phyloP scores from a whole-genome alignment of 257 asterid species.

The Agastache rugosa region DNA sequence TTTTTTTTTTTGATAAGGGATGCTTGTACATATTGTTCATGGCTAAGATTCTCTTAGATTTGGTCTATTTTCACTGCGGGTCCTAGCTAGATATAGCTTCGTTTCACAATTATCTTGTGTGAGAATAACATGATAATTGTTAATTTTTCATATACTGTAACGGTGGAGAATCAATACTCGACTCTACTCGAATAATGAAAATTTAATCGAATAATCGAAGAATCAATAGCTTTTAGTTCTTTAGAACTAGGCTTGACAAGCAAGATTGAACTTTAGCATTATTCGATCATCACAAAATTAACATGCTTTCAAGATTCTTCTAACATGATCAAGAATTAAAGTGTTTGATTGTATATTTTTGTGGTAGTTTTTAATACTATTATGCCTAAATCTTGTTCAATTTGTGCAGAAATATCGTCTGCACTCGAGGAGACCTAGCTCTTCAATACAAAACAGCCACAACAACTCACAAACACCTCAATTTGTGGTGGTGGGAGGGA shows the following conservation, averaged over 20 bases:
- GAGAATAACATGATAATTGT: constrained; percentile 33
- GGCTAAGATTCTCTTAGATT: constrained; percentile 34
- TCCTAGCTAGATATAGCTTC: constrained; percentile 28
- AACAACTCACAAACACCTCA: constrained; percentile 51
- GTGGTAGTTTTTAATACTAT: not conserved
- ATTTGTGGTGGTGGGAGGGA: constrained; percentile 76
- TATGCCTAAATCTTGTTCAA: not conserved
- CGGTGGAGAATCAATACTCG: constrained; percentile 24
- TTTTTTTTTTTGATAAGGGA: too few relatives aligned
- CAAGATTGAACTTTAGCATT: constrained; percentile 22
- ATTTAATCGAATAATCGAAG: constrained; percentile 23
- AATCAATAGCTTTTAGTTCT: constrained; percentile 24
- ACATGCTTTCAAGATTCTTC: not conserved
- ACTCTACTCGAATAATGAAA: not conserved
- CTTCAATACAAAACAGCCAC: constrained; percentile 49
- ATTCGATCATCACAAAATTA: too few relatives aligned
- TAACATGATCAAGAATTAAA: constrained; percentile 11
- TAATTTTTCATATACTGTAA: not conserved
- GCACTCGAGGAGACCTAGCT: constrained; percentile 67
- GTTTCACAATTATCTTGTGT: constrained; percentile 10
- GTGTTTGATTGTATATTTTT: not conserved
- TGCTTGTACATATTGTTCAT: constrained; percentile 15
- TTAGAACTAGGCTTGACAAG: constrained; percentile 29
- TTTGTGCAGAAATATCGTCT: constrained; percentile 66
- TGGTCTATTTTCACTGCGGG: constrained; percentile 33